phyloP scores from a whole-genome alignment of 2,329 filamentous ascomycete species.

The Cryphonectria nitschkei region DNA sequence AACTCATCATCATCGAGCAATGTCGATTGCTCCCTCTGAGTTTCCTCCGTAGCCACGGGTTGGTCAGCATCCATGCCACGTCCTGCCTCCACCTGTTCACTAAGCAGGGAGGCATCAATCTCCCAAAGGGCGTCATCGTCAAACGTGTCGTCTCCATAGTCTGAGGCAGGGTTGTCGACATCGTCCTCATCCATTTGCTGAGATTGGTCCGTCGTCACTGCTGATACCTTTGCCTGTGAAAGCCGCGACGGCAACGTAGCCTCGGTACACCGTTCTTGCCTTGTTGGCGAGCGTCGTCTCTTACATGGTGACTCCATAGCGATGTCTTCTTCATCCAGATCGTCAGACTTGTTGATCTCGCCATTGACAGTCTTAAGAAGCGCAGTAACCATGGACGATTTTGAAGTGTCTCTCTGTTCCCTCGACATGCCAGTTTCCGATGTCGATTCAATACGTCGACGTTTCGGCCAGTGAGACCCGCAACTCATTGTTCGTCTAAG shows the following conservation, averaged over 20 bases:
- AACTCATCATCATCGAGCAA: slow-evolving; percentile 61
- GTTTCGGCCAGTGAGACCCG: slow-evolving; percentile 73
- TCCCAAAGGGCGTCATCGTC: slow-evolving; percentile 64
- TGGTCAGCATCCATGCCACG: slow-evolving; percentile 14
- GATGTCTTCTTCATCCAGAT: slow-evolving; percentile 37
- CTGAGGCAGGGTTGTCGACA: slow-evolving; percentile 40
- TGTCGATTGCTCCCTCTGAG: slow-evolving; percentile 14
- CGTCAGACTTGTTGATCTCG: slow-evolving; percentile 51
- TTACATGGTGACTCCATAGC: slow-evolving; percentile 47
- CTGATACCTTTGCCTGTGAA: slow-evolving; percentile 24
- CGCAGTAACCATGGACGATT: slow-evolving; percentile 61
- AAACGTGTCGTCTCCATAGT: slow-evolving; percentile 61
- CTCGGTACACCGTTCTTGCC: slow-evolving; percentile 3
- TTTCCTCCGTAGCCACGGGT: slow-evolving; percentile 12
- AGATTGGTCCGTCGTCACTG: background rate
- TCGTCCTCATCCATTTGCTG: background rate
- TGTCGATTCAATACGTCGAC: slow-evolving; percentile 60
- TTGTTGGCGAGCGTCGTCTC: slow-evolving; percentile 39
- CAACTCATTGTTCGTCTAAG: slow-evolving; percentile 71
- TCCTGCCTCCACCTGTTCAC: slow-evolving; percentile 32
- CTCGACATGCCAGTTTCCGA: slow-evolving; percentile 34
- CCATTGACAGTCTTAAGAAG: slow-evolving; percentile 68
- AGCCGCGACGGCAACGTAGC: slow-evolving; percentile 10
- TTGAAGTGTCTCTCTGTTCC: slow-evolving; percentile 47
- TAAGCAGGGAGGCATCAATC: slow-evolving; percentile 50